Base-by-base conservation (phyloP, 345 rosid species). In the Euclidium syriacum region DNA sequence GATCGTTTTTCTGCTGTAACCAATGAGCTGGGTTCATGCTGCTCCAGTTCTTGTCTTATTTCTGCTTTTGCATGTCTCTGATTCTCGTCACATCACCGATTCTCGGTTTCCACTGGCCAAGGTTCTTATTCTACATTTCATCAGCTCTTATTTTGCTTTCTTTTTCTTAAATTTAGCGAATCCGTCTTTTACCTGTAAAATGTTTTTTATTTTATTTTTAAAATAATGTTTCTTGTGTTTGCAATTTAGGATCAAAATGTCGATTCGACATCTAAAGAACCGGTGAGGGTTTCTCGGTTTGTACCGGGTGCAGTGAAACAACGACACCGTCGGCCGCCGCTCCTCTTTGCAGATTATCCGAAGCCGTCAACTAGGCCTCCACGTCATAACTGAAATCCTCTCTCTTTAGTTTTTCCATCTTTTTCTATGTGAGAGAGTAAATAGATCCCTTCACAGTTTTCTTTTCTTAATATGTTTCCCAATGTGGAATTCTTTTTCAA, bases 331-430 rank as follows among this genome's bases (percentile, higher is more conserved):
- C 55, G 35, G 7, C 30, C 67, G 8, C 50, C 67, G 2, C 34
- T 57, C 19, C 36, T 72, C 6, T 58, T 57, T 16, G 76, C 71
- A 10, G 76, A 72, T 50, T 72, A 72, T 43, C 76, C 76, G 15
- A 72, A 72, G 72, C 76, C 76, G 1, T 64, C 71, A n/a, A 64
- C 67, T 26, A 67, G 76, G 6, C 76, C 76, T 58, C 76, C 76
- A 14, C 67, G 72, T 18, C 76, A 72, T 65, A 72, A 72, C 57
- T 72, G 62, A 72, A 15, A 25, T 33, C 40, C 20, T 25, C 24
- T 50, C 59, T 62, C 66, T 57, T 58, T 65, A 23, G 36, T 27
- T 62, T 19, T 24, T 14, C 27, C 27, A 10, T 14, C 38, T 61
- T 53, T 10, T 62, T 70, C 46, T 54, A 36, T 36, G 44, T 8